Evolutionary conservation across 768 basidiomycete genomes (phyloP), one percentile per base, ranked within the genome.

Genomic region (Boletus subparvulus): DNA sequence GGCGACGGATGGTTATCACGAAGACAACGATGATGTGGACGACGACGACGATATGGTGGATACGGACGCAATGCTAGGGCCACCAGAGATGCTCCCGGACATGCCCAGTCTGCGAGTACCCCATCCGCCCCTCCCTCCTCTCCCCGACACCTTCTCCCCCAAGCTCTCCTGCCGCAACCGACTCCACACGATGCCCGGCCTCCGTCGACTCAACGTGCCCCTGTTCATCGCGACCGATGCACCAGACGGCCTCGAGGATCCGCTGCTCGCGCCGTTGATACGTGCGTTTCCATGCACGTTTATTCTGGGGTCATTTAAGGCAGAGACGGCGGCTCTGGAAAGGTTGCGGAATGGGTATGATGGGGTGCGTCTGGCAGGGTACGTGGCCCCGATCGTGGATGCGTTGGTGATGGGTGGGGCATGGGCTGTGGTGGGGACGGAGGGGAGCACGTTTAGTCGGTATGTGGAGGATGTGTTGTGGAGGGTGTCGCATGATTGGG

Each of bases 381-480:
- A 83, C 60, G 55, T 89, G 12, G 63, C 81, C 21, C 87, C 89
- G 2, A 81, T 90, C 55, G 62, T 92, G 33, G 90, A 92, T 65
- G 88, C 85, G 7, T 75, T 90, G 73, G 80, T 94, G 32, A 80
- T 83, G 16, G 81, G 82, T 3, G 77, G 77, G 50, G 86, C 84
- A 0, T 71, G 77, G 67, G 73, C 64, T 16, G 79, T 90, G 32
- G 81, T 86, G 0, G 88, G 87, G 2, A 93, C 90, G 13, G 80
- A 83, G 52, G 80, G 81, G 53, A 91, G 88, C 63, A 92, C 91
- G 32, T 92, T 90, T 61, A 88, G 87, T 67, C 72, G 76, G 51
- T 93, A 85, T 60, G 80, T 88, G 19, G 73, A 76, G 54, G 85
- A 89, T 55, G 81, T 89, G 26, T 65, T 92, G 59, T 88, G 88